Conservation (phyloP, 352 stramenopile genomes). For the Phytopythium chamaehyphon region DNA sequence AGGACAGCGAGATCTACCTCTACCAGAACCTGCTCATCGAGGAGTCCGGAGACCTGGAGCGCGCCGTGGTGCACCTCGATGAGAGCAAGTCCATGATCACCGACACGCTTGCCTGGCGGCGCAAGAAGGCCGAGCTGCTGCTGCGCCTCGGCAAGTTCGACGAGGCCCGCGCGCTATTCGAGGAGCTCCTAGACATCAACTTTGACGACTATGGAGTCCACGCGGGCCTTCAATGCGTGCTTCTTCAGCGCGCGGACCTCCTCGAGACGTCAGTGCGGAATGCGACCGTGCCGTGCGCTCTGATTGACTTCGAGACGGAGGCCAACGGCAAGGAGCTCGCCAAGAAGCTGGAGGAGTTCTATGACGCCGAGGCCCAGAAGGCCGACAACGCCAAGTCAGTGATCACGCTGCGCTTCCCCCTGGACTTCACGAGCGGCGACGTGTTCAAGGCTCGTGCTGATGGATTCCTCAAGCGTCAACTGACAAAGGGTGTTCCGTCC, state of each 20-base stretch:
- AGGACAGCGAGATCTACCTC: constrained; percentile 96
- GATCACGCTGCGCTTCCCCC: constrained; percentile 87
- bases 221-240: constrained; percentile 76
- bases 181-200: constrained; percentile 81
- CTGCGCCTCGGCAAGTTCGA: constrained; percentile 59
- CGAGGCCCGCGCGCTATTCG: constrained; percentile 61
- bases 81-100: constrained; percentile 68
- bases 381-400: constrained; percentile 62
- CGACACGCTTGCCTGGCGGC: constrained; percentile 70
- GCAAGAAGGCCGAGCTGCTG: constrained; percentile 75
- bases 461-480: constrained; percentile 51
- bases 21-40: constrained; percentile 95
- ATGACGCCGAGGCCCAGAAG: constrained; percentile 34
- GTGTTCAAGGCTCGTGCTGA: constrained; percentile 72
- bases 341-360: constrained; percentile 49
- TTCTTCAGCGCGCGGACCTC: constrained; percentile 56
- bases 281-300: constrained; percentile 32
- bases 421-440: constrained; percentile 83
- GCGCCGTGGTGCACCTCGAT: constrained; percentile 85
- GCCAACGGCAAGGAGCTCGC: constrained; percentile 36
- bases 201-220: constrained; percentile 91
- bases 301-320: constrained; percentile 47
- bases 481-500: constrained; percentile 92
- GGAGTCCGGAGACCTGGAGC: constrained; percentile 82
- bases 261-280: constrained; percentile 36